Conservation (phyloP, 2,329 filamentous ascomycete species). For the Leptodontidium sp. region DNA sequence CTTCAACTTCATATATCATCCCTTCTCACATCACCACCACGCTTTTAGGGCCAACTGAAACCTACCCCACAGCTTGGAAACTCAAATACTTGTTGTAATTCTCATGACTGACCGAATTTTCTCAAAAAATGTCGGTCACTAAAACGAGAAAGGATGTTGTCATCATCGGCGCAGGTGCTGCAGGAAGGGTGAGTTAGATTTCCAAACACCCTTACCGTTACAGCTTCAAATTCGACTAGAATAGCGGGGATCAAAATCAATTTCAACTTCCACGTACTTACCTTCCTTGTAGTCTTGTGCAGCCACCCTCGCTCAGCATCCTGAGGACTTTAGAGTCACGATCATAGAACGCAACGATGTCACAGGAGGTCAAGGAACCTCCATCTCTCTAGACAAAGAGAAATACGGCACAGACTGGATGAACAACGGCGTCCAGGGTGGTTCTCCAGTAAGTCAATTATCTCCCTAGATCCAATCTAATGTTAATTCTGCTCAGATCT, state of each 20-base stretch:
- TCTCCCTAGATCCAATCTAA: constrained; percentile 46
- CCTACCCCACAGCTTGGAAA: neutral
- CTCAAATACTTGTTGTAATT: neutral
- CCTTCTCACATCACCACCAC: neutral
- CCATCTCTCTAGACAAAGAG: constrained; percentile 63
- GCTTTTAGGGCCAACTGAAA: neutral
- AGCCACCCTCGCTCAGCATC: constrained; percentile 70
- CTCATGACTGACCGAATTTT: neutral
- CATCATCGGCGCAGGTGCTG: constrained; percentile 68
- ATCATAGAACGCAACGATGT: constrained; percentile 66
- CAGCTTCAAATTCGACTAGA: no score
- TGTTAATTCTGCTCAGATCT: constrained; percentile 55
- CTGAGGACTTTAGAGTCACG: constrained; percentile 70
- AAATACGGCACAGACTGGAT: constrained; percentile 66
- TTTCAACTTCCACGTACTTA: neutral
- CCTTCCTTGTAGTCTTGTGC: constrained; percentile 62
- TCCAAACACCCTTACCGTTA: neutral
- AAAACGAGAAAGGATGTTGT: constrained; percentile 58
- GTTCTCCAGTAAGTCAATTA: constrained; percentile 48
- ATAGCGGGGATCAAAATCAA: neutral
- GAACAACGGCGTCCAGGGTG: constrained; percentile 71
- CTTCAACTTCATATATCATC: neutral
- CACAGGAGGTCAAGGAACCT: constrained; percentile 68
- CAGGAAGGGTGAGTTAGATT: constrained; percentile 59
- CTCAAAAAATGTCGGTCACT: constrained; percentile 17